A percentile compares a stretch with the other conserved stretches of the same genome.
Evolutionary conservation across 2,329 filamentous ascomycete genomes (phyloP).

Genomic region (Teratosphaeria destructans): DNA sequence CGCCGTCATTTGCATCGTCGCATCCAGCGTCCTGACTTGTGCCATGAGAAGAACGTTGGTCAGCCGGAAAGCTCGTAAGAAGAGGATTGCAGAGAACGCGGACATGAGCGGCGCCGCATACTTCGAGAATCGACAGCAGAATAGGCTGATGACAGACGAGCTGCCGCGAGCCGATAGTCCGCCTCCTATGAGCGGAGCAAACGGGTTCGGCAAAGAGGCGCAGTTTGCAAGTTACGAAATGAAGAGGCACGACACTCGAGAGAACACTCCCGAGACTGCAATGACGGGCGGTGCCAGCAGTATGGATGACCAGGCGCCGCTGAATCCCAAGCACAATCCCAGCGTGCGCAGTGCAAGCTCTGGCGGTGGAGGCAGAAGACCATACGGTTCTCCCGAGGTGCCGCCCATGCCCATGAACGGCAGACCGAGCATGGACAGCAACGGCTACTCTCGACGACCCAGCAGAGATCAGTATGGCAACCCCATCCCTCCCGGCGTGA

Average conservation of each 20-base stretch:
- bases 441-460: slow-evolving; percentile 24
- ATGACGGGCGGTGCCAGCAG: slow-evolving; percentile 26
- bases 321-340: slow-evolving; percentile 53
- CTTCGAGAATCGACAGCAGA: slow-evolving; percentile 46
- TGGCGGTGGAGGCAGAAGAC: slow-evolving; percentile 25
- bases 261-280: slow-evolving; percentile 23
- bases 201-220: slow-evolving; percentile 32
- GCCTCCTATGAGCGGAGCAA: slow-evolving; percentile 43
- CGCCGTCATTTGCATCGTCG: slow-evolving; percentile 73
- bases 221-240: slow-evolving; percentile 56
- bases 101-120: slow-evolving; percentile 96
- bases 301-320: slow-evolving; percentile 60
- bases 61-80: slow-evolving; percentile 84
- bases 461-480: slow-evolving; percentile 58
- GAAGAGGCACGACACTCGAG: slow-evolving; percentile 40
- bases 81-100: slow-evolving; percentile 81
- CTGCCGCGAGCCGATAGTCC: slow-evolving; percentile 43
- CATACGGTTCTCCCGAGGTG: slow-evolving; percentile 27
- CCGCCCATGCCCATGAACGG: slow-evolving; percentile 28
- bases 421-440: slow-evolving; percentile 17
- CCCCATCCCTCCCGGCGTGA: slow-evolving; percentile 27
- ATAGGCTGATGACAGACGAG: slow-evolving; percentile 25
- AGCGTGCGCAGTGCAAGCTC: slow-evolving; percentile 37
- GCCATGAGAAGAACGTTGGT: slow-evolving; percentile 90
- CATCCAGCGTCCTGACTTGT: slow-evolving; percentile 77